Percentiles rank a stretch among this genome's conserved stretches.
phyloP scores from a whole-genome alignment of 108 stramenopile species.

The Chaetoceros tenuissimus region DNA sequence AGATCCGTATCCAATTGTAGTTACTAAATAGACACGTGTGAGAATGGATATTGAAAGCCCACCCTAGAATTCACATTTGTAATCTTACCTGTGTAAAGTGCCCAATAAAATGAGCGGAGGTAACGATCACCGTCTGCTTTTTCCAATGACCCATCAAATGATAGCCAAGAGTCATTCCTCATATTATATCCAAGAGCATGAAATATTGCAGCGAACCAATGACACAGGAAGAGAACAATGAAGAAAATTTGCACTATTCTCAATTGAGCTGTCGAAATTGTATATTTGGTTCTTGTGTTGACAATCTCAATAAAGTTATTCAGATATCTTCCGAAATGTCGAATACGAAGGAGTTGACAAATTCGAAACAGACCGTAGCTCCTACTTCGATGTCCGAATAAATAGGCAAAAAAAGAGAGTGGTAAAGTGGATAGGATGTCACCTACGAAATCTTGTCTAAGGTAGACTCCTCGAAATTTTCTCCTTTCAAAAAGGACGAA shows the following conservation, averaged over 20 bases:
- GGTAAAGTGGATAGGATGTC: constrained; percentile 17
- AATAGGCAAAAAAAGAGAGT: constrained; percentile 14
- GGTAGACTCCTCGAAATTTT: constrained; percentile 33
- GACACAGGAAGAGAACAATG: constrained; percentile 26
- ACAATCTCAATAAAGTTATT: constrained; percentile 15
- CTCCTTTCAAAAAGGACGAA: constrained; percentile 12
- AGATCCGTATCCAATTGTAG: constrained; percentile 52
- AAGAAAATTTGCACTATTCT: constrained; percentile 31
- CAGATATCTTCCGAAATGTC: constrained; percentile 24
- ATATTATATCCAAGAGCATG: constrained; percentile 22
- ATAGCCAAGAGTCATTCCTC: constrained; percentile 17
- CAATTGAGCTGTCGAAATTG: constrained; percentile 25
- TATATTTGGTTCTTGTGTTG: constrained; percentile 19
- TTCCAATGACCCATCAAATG: constrained; percentile 13
- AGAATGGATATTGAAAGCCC: background rate
- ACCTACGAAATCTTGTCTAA: constrained; percentile 6
- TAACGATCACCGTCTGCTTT: constrained; percentile 17
- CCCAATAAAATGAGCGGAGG: constrained; percentile 36
- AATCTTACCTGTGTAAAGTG: constrained; percentile 20
- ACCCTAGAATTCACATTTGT: background rate
- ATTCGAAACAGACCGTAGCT: constrained; percentile 23
- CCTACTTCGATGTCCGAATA: constrained; percentile 4
- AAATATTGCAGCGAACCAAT: constrained; percentile 30
- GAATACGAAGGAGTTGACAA: constrained; percentile 23
- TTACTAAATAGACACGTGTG: constrained; percentile 7